phyloP scores from a whole-genome alignment of 2,329 filamentous ascomycete species.

The Helotiales sp. region DNA sequence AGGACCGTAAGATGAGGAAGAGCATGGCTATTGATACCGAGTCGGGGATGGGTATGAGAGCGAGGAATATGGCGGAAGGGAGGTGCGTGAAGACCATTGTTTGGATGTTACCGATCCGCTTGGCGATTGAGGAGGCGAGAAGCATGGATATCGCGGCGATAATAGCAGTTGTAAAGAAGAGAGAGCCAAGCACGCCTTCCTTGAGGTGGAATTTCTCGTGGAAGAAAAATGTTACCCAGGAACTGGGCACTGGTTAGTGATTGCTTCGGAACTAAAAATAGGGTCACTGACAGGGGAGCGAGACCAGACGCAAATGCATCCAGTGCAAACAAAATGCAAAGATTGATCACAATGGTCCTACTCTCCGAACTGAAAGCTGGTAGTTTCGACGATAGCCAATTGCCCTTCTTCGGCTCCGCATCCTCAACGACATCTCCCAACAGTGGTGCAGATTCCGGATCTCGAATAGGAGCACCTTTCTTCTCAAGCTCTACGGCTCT shows the following conservation, averaged over 20 bases:
- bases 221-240: slow-evolving; percentile 65
- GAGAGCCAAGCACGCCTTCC: slow-evolving; percentile 55
- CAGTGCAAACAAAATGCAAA: slow-evolving; percentile 70
- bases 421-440: slow-evolving; percentile 34
- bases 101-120: slow-evolving; percentile 65
- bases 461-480: slow-evolving; percentile 40
- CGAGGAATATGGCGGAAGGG: slow-evolving; percentile 68
- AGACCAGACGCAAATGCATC: slow-evolving; percentile 75
- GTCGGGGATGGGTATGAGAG: slow-evolving; percentile 63
- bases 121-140: slow-evolving; percentile 58
- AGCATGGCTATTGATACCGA: slow-evolving; percentile 58
- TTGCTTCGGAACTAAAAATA: slow-evolving; percentile 34
- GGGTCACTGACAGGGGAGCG: slow-evolving; percentile 59
- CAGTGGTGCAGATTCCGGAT: slow-evolving; percentile 39
- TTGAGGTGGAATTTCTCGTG: slow-evolving; percentile 53
- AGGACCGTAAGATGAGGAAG: slow-evolving; percentile 66
- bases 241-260: slow-evolving; percentile 53
- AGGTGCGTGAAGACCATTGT: slow-evolving; percentile 77
- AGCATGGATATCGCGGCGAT: slow-evolving; percentile 58
- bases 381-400: slow-evolving; percentile 47
- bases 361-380: slow-evolving; percentile 63
- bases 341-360: slow-evolving; percentile 58
- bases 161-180: slow-evolving; percentile 60
- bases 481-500: slow-evolving; percentile 46
- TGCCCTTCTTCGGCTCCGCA: slow-evolving; percentile 33